Evolutionary conservation across 108 stramenopile genomes (phyloP).

Genomic region (Cyclostephanos tholiformis): DNA sequence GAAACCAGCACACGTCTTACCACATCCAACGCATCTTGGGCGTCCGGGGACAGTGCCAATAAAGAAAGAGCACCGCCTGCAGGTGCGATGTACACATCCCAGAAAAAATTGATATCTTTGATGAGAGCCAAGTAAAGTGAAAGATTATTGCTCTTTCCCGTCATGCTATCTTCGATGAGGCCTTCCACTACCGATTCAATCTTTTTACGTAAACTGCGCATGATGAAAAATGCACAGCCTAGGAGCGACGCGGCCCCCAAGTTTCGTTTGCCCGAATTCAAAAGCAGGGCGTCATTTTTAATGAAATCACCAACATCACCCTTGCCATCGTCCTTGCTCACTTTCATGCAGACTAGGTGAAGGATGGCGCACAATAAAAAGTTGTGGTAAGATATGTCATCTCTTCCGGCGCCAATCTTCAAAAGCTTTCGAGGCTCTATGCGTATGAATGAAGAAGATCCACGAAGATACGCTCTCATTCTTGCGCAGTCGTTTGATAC

Average conservation of each 20-base stretch:
- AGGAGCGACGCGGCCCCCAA: constrained; percentile 65
- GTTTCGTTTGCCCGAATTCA: constrained; percentile 52
- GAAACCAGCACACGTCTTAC: constrained; percentile 30
- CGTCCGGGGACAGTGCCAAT: constrained; percentile 37
- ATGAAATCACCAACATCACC: constrained; percentile 25
- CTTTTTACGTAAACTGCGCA: constrained; percentile 53
- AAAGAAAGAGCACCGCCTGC: constrained; percentile 40
- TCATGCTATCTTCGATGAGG: constrained; percentile 46
- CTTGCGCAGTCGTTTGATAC: constrained; percentile 71
- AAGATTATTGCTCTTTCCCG: constrained; percentile 14
- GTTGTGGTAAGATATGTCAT: constrained; percentile 40
- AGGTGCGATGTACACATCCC: constrained; percentile 71
- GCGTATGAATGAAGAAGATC: constrained; percentile 60
- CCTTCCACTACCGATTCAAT: constrained; percentile 39
- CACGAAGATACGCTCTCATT: constrained; percentile 84
- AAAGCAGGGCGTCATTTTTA: constrained; percentile 60
- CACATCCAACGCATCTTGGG: constrained; percentile 25
- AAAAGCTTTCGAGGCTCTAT: constrained; percentile 48
- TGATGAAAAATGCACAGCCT: constrained; percentile 69
- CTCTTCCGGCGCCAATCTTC: constrained; percentile 9
- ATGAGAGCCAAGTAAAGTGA: constrained; percentile 39
- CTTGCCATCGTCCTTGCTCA: constrained; percentile 33
- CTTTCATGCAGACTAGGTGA: constrained; percentile 65
- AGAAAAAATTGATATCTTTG: constrained; percentile 54
- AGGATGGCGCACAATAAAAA: constrained; percentile 63